These are phyloP conservation scores for Rhodotorula graminis DNA, from an alignment of 768 basidiomycete species.

Conservation along the genomic window DNA sequence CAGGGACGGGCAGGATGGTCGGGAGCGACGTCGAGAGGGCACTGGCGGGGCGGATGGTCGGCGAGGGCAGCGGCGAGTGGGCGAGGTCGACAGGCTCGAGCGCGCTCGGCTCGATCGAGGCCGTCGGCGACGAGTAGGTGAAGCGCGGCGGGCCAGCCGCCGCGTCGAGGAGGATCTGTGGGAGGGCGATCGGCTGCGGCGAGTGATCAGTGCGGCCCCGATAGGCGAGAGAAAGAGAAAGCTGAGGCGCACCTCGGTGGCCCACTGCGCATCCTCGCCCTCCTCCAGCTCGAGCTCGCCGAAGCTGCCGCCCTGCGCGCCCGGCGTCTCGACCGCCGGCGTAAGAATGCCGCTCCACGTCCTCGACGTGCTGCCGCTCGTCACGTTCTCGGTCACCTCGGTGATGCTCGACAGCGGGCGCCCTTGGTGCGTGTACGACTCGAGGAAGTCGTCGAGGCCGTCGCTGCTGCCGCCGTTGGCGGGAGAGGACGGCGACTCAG, in stretches of 20 bases:
- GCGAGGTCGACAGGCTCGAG: background rate
- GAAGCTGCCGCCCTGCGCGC: background rate
- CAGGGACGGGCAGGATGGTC: too few species aligned
- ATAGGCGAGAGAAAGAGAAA: background rate
- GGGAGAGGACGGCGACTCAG: background rate
- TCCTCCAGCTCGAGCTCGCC: background rate
- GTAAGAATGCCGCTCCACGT: background rate
- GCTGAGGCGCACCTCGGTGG: background rate
- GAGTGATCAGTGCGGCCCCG: too few species aligned
- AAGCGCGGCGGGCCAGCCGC: background rate
- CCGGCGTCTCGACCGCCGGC: background rate
- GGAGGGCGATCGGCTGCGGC: background rate
- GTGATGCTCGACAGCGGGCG: background rate
- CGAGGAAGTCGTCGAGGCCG: background rate
- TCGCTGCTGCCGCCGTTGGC: background rate
- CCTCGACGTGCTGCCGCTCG: background rate
- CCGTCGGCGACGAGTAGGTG: background rate
- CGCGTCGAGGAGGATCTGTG: background rate
- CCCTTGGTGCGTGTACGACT: background rate
- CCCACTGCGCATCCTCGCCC: background rate
- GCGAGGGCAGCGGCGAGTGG: conserved; percentile 10
- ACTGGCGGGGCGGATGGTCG: conserved; percentile 1
- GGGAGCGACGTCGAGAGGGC: too few species aligned
- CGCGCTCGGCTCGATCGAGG: background rate
- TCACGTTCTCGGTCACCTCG: background rate